These are phyloP conservation scores for Thozetella sp. DNA, from an alignment of 495 filamentous ascomycete species.

Conservation along the genomic window DNA sequence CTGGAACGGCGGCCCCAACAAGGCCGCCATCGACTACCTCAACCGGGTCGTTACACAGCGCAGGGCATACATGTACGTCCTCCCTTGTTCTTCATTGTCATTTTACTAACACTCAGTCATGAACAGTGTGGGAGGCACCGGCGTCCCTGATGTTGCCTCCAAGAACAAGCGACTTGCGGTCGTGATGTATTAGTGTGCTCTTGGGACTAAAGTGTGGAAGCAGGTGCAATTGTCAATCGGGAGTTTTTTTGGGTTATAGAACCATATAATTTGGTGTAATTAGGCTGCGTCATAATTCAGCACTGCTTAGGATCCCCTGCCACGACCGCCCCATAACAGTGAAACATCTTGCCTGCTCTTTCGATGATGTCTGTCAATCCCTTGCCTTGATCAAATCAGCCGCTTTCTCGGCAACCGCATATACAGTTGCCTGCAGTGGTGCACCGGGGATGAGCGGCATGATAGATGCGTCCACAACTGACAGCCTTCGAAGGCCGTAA, in stretches of 20 bases:
- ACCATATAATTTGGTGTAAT: too few species aligned
- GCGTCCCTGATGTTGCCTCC: conserved; percentile 36
- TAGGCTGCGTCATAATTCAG: too few species aligned
- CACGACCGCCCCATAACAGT: too few species aligned
- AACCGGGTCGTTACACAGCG: conserved; percentile 29
- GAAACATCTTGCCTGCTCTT: too few species aligned
- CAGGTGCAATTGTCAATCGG: not conserved
- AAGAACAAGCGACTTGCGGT: conserved; percentile 38
- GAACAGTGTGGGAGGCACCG: conserved; percentile 36
- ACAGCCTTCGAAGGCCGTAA: conserved; percentile 46
- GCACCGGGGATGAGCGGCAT: conserved; percentile 56
- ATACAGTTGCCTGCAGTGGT: conserved; percentile 54
- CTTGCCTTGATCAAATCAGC: not conserved
- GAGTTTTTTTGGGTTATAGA: too few species aligned
- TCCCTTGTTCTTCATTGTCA: too few species aligned
- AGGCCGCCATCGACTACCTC: conserved; percentile 37
- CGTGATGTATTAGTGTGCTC: conserved; percentile 29
- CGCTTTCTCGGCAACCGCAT: conserved; percentile 61
- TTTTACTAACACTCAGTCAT: too few species aligned
- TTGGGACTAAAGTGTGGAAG: not conserved
- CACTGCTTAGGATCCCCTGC: too few species aligned
- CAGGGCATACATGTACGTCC: conserved; percentile 44
- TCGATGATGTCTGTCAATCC: too few species aligned
- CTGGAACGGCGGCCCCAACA: conserved; percentile 40
- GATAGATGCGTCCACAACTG: conserved; percentile 60